Evolutionary conservation across 768 basidiomycete genomes (phyloP).

Genomic region (Lactarius quietus): DNA sequence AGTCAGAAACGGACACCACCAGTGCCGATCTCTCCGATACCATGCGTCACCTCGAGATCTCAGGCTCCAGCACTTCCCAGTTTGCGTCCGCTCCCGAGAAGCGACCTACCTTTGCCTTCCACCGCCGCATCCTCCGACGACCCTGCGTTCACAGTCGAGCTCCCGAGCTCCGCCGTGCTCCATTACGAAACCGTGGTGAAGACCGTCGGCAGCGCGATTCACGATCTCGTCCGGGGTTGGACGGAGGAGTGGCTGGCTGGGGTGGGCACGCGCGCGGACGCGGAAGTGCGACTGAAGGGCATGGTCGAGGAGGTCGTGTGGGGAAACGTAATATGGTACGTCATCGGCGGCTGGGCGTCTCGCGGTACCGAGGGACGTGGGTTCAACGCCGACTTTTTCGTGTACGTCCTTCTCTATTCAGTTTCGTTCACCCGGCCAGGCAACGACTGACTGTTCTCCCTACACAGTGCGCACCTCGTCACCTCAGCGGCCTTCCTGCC

Average conservation of each 20-base stretch:
- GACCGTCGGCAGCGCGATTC: slow-evolving; percentile 20
- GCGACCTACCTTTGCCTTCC: slow-evolving; percentile 38
- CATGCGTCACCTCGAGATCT: slow-evolving; percentile 23
- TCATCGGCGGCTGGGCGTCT: slow-evolving; percentile 48
- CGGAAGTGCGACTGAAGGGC: slow-evolving; percentile 35
- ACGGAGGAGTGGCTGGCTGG: slow-evolving; percentile 8
- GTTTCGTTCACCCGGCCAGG: too few relatives aligned
- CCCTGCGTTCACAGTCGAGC: slow-evolving; percentile 28
- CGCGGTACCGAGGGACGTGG: slow-evolving; percentile 25
- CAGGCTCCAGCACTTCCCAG: neutral
- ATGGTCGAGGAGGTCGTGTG: slow-evolving; percentile 64
- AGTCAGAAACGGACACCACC: neutral
- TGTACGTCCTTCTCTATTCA: neutral
- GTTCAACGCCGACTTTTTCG: neutral
- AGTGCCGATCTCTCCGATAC: slow-evolving; percentile 22
- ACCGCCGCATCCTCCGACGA: slow-evolving; percentile 54
- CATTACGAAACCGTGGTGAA: slow-evolving; percentile 22
- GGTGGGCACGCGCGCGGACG: neutral
- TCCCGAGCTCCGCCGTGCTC: slow-evolving; percentile 3
- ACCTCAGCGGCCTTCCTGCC: too few relatives aligned
- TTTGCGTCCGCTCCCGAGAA: slow-evolving; percentile 35
- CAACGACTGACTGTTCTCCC: too few relatives aligned
- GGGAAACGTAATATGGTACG: slow-evolving; percentile 51
- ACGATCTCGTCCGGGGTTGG: slow-evolving; percentile 27
- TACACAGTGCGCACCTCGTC: too few relatives aligned